phyloP scores from a whole-genome alignment of 2,329 filamentous ascomycete genomes.

The Bipolaris zeicola region DNA sequence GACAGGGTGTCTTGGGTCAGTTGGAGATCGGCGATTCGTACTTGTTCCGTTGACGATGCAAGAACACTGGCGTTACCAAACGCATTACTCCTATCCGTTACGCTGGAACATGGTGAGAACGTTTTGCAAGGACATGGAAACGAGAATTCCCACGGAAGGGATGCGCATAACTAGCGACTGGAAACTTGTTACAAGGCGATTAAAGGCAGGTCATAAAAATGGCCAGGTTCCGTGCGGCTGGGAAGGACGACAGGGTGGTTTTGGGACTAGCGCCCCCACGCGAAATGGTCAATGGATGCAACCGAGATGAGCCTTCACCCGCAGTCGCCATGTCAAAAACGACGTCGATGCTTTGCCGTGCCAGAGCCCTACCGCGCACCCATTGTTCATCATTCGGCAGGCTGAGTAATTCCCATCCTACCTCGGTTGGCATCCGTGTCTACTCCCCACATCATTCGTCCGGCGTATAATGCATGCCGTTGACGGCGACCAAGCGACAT shows the following conservation, averaged over 20 bases:
- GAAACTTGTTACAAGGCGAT: background rate
- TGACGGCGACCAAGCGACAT: conserved; percentile 6
- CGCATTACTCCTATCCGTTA: background rate
- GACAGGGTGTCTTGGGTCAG: background rate
- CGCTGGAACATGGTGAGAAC: background rate
- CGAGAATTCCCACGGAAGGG: background rate
- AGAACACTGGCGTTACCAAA: background rate
- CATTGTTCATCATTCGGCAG: background rate
- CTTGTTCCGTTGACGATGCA: background rate
- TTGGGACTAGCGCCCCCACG: background rate
- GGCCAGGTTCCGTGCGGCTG: background rate
- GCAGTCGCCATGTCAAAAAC: conserved; percentile 8
- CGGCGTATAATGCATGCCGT: background rate
- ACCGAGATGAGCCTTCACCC: conserved; percentile 11
- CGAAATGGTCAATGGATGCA: background rate
- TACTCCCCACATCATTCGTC: background rate
- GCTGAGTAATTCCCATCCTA: background rate
- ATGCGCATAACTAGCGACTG: background rate
- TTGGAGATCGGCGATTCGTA: conserved; percentile 14
- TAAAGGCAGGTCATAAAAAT: background rate
- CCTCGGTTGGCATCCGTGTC: conserved; percentile 1
- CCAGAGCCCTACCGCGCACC: conserved; percentile 1
- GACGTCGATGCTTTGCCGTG: conserved; percentile 1
- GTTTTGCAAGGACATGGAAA: background rate
- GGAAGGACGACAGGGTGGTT: conserved; percentile 1